Conservation (phyloP, 176 grass and related monocot species). For the Paspalum notatum region DNA sequence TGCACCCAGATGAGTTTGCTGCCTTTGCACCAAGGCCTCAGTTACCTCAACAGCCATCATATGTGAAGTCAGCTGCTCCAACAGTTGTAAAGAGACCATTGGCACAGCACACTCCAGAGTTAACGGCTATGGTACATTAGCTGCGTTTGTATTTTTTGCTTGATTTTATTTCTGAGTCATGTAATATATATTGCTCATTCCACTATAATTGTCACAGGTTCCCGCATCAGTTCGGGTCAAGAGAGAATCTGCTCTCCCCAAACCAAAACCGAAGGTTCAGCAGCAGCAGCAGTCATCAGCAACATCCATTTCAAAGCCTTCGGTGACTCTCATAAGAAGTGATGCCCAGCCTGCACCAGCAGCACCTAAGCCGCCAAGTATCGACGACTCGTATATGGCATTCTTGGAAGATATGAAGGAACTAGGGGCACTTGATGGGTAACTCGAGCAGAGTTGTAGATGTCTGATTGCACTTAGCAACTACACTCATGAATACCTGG, state of each 20-base stretch:
- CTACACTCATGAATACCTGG: slow-evolving; percentile 15
- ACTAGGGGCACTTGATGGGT: slow-evolving; percentile 84
- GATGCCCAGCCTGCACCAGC: slow-evolving; percentile 43
- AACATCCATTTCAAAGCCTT: slow-evolving; percentile 47
- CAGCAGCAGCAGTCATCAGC: slow-evolving; percentile 55
- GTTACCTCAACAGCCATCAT: slow-evolving; percentile 87
- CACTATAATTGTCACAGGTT: slow-evolving; percentile 56
- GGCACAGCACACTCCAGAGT: slow-evolving; percentile 94
- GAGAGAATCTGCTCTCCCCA: slow-evolving; percentile 82
- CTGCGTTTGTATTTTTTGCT: neutral
- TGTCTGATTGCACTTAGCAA: neutral
- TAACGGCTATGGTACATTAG: slow-evolving; percentile 90
- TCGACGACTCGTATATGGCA: slow-evolving; percentile 93
- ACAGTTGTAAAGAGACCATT: slow-evolving; percentile 97
- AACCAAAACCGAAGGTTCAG: slow-evolving; percentile 72
- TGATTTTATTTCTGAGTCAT: neutral
- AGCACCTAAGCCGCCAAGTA: slow-evolving; percentile 74
- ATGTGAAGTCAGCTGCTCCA: slow-evolving; percentile 94
- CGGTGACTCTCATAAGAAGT: slow-evolving; percentile 47
- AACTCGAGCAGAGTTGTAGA: slow-evolving; percentile 3
- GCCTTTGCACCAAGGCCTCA: slow-evolving; percentile 63
- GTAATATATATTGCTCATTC: neutral
- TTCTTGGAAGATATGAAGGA: slow-evolving; percentile 99
- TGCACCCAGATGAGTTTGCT: slow-evolving; percentile 62
- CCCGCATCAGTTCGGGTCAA: slow-evolving; percentile 94